A percentile compares a stretch with the other conserved stretches of the same genome.
These are phyloP conservation scores for Stellera chamaejasme DNA, from an alignment of 345 rosid species.

Conservation along the genomic window DNA sequence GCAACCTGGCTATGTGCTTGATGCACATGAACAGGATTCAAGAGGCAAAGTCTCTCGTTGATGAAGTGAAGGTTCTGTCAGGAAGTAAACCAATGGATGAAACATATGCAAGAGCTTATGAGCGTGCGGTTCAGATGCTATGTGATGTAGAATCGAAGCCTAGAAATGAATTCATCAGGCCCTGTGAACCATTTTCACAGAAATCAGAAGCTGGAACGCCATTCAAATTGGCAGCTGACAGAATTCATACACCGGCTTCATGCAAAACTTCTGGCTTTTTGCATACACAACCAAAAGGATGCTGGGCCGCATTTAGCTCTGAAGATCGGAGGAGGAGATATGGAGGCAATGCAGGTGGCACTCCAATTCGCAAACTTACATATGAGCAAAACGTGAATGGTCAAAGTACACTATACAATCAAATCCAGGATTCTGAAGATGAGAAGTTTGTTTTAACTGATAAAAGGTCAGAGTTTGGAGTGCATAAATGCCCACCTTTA, in stretches of 20 bases:
- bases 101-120: slow-evolving; percentile 49
- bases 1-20: slow-evolving; percentile 74
- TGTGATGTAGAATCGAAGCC: slow-evolving; percentile 26
- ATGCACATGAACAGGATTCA: slow-evolving; percentile 52
- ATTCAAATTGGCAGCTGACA: slow-evolving; percentile 1
- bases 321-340: slow-evolving; percentile 14
- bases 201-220: slow-evolving; percentile 1
- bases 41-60: slow-evolving; percentile 63
- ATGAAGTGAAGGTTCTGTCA: slow-evolving; percentile 36
- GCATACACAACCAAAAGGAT: slow-evolving; percentile 31
- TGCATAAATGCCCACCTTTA: not conserved
- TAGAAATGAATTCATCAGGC: no score
- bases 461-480: not conserved
- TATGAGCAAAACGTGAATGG: slow-evolving; percentile 13
- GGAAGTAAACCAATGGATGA: slow-evolving; percentile 39
- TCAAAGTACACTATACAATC: slow-evolving; percentile 1
- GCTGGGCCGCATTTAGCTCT: slow-evolving; percentile 2
- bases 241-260: slow-evolving; percentile 12
- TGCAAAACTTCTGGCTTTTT: slow-evolving; percentile 19
- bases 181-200: slow-evolving; percentile 5
- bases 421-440: slow-evolving; percentile 13
- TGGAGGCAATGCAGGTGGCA: slow-evolving; percentile 21
- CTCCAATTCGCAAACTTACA: slow-evolving; percentile 24
- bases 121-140: slow-evolving; percentile 53
- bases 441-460: not conserved